Evolutionary conservation across 2,329 filamentous ascomycete genomes (phyloP), one percentile per base, ranked within the genome.

Genomic region (Sclerotiophoma versabilis): DNA sequence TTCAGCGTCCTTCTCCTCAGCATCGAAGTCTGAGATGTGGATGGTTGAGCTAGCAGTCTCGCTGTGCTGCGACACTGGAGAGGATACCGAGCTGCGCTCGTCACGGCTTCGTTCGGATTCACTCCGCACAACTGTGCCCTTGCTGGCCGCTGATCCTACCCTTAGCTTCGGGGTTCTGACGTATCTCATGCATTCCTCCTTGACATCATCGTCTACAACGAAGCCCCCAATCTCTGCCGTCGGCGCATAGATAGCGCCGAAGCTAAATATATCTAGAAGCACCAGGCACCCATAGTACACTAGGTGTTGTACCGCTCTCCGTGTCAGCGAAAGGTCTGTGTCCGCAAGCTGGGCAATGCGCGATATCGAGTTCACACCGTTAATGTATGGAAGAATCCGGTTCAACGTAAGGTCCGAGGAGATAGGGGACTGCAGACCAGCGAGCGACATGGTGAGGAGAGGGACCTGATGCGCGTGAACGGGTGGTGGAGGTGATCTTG

Each of bases 221-320:
- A 99, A 96, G 58, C 88, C 84, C 58, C 88, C 85, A 53, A 99
- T 88, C 30, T 90, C 88, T 0, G 87, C 83, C 0, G 91, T 91
- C 0, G 89, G 88, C 0, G 93, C 92, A 71, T 99, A 99, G 66
- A 96, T 93, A 34, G 91, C 91, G 26, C 87, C 83, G 73, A 98
- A 99, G 73, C 95, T 92, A 80, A 98, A 98, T 65, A 97, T 90
- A 76, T 99, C 95, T 10, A 98, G 85, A 47, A 98, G 84, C 22
- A 96, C 82, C 29, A 96, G 84, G 67, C 92, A 93, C 70, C 93
- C 91, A 75, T 98, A 97, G 80, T 96, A 96, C 22, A 98, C 83
- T 9, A 99, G 83, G 73, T 98, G 93, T 59, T 91, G 88, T 52
- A 98, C 84, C 7, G 92, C 93, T 46, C 92, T 88, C 68, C 91